Percentiles rank a stretch among this genome's conserved stretches.
These are phyloP conservation scores for Drosera capensis DNA, from an alignment of 148 eudicot genomes.

Conservation along the genomic window DNA sequence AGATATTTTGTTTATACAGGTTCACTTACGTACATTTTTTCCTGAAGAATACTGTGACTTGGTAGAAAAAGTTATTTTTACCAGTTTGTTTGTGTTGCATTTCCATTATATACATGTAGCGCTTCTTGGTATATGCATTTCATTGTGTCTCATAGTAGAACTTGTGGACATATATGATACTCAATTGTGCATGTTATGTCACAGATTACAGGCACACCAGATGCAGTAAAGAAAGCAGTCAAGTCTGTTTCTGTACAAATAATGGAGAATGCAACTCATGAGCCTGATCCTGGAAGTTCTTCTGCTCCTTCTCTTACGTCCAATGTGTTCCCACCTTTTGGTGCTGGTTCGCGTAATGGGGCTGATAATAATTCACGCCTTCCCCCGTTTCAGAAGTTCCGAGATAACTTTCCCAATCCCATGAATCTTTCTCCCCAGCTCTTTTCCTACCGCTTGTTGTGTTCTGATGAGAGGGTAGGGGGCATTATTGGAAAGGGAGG, in stretches of 20 bases:
- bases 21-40: too few species aligned
- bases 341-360: constrained; percentile 31
- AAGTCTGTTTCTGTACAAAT: constrained; percentile 51
- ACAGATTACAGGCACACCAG: constrained; percentile 60
- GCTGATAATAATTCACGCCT: constrained; percentile 11
- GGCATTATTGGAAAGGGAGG: constrained; percentile 95
- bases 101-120: too few species aligned
- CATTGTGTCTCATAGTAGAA: too few species aligned
- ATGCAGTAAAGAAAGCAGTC: constrained; percentile 63
- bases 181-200: constrained; percentile 10
- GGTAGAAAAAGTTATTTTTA: too few species aligned
- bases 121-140: too few species aligned
- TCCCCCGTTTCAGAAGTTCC: constrained; percentile 13
- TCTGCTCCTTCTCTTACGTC: constrained; percentile 27
- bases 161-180: too few species aligned
- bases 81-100: too few species aligned
- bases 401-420: constrained; percentile 27
- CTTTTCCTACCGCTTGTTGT: constrained; percentile 47
- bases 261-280: constrained; percentile 29
- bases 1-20: too few species aligned
- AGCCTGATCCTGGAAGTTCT: constrained; percentile 17
- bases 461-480: constrained; percentile 74
- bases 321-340: too few species aligned
- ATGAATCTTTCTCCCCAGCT: constrained; percentile 34
- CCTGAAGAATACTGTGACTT: too few species aligned